Conservation (phyloP, 306 rosid species). For the Psophocarpus tetragonolobus region DNA sequence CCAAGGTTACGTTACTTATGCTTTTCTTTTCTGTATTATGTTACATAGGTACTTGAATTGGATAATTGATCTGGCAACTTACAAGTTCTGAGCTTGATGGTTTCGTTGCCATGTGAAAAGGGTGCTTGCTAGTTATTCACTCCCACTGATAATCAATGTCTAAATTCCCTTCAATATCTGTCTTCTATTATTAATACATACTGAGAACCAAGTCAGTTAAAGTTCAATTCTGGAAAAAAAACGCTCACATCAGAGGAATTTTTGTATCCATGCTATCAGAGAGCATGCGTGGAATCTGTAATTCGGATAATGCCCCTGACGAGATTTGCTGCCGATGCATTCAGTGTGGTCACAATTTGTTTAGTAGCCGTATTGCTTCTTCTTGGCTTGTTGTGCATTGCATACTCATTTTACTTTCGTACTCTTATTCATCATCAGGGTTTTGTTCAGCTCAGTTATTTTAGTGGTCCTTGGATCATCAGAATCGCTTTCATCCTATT, state of each 20-base stretch:
- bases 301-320: conserved; percentile 99
- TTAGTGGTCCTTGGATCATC: conserved; percentile 97
- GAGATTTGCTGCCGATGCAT: conserved; percentile 90
- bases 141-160: conserved; percentile 14
- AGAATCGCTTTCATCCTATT: conserved; percentile 73
- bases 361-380: conserved; percentile 81
- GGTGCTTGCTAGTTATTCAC: conserved; percentile 19
- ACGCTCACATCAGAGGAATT: conserved; percentile 51
- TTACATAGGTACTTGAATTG: conserved; percentile 37
- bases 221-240: conserved; percentile 50
- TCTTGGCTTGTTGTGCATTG: conserved; percentile 76
- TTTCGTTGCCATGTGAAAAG: conserved; percentile 23
- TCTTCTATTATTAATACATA: conserved; percentile 30
- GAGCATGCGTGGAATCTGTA: conserved; percentile 99
- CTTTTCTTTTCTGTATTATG: not conserved
- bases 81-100: conserved; percentile 11
- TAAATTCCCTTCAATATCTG: conserved; percentile 38
- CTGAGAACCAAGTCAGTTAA: conserved; percentile 17
- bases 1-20: not conserved
- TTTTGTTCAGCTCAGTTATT: conserved; percentile 71
- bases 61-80: conserved; percentile 9
- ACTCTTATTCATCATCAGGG: conserved; percentile 64
- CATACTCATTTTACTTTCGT: conserved; percentile 85
- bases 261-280: conserved; percentile 93
- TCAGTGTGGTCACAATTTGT: conserved; percentile 96